These are phyloP conservation scores for Colletotrichum tabaci DNA, from an alignment of 2,329 filamentous ascomycete genomes.

Conservation along the genomic window DNA sequence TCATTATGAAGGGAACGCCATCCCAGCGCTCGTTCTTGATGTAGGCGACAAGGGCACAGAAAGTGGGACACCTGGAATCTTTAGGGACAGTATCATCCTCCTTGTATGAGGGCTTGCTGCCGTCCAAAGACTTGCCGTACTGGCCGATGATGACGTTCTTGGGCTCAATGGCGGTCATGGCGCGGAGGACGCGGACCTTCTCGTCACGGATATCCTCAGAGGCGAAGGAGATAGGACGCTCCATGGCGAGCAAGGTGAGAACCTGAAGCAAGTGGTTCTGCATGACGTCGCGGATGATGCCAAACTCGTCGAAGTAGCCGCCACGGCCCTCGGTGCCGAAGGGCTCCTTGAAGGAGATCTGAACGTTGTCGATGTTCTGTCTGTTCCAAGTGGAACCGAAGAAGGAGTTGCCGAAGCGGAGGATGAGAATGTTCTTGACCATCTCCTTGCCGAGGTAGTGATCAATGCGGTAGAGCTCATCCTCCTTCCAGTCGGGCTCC, in stretches of 20 bases:
- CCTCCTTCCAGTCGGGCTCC: constrained; percentile 98
- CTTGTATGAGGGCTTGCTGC: constrained; percentile 97
- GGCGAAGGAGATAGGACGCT: constrained; percentile 97
- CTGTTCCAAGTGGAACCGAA: constrained; percentile 99
- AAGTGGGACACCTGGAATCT: constrained; percentile 97
- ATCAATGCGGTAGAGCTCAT: constrained; percentile 99
- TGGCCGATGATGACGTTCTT: constrained; percentile 99
- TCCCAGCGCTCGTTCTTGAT: constrained; percentile 99
- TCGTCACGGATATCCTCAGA: constrained; percentile 98
- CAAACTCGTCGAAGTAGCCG: constrained; percentile 99
- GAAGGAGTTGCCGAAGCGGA: constrained; percentile 99
- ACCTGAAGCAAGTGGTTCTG: constrained; percentile 99
- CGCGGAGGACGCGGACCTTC: constrained; percentile 95
- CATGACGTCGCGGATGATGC: constrained; percentile 99
- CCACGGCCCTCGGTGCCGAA: constrained; percentile 98
- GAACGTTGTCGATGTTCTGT: constrained; percentile 99
- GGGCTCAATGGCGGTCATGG: constrained; percentile 94
- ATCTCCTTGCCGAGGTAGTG: constrained; percentile 99
- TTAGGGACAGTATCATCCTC: constrained; percentile 98
- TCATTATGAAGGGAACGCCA: constrained; percentile 98
- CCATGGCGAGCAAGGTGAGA: constrained; percentile 96
- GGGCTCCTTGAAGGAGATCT: constrained; percentile 99
- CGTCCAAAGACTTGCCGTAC: constrained; percentile 96
- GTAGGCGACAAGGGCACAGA: constrained; percentile 96
- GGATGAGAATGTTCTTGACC: constrained; percentile 99